Evolutionary conservation across 805 yeast species (phyloP), one percentile per base, ranked within the genome.

Genomic region (Cyberlindnera nakhonratchasimensis): DNA sequence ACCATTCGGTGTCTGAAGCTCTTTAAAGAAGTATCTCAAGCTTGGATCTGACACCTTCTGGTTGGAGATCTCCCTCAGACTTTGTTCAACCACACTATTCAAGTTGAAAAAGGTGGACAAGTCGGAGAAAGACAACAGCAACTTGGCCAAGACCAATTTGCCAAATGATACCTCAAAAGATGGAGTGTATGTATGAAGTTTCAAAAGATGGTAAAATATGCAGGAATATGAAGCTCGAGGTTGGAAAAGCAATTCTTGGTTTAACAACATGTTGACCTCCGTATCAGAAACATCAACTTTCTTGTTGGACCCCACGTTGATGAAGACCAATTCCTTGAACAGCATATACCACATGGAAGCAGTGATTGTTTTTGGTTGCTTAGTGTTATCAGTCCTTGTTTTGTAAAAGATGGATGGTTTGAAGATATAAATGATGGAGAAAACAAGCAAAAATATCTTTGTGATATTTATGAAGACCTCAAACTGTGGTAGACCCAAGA

Each of bases 401-500:
- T 14, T 26, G 9, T 32, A 4, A 26, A 53, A 52, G 9, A 54
- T 6, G 1, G 40, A 28, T 13, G 63, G 61, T 2, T 30, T 23
- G 28, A 58, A 34, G 24, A 58, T 42, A 32, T 51, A 53, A 3
- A 40, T 12, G 14, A 55, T 19, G 3, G 64, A 46, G 11, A 45
- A 54, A 2, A 57, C 31, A 16, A 65, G 40, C 16, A 67, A 49
- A 10, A 59, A 40, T 14, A 58, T 20, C 37, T 64, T 63, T 1
- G 58, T 17, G 9, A 63, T 21, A 11, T 42, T 51, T 42, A 58
- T 48, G 16, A 66, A 53, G 33, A 57, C 55, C 8, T 48, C 40
- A 22, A 58, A 47, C n/a, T 58, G 39, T 11, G 64, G 62, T 23
- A 57, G 52, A 13, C 63, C 54, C 29, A 58, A 25, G 13, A 58